phyloP scores from a whole-genome alignment of 2,329 filamentous ascomycete species.

The Paramyrothecium sp. region DNA sequence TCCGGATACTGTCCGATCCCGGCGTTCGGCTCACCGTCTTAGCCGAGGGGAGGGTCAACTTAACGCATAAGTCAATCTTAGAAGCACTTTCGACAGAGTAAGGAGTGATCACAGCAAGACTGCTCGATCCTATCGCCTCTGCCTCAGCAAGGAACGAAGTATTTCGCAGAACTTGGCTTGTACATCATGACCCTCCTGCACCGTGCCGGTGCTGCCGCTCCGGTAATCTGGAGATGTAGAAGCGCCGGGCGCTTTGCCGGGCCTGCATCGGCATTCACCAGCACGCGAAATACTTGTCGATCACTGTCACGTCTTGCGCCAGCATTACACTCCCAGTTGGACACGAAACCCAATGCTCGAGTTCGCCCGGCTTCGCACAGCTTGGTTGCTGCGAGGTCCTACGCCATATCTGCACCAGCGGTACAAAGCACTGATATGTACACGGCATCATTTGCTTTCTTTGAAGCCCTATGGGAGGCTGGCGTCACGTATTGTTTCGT shows the following conservation, averaged over 20 bases:
- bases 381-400: constrained; percentile 8
- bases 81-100: no score
- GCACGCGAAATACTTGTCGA: neutral
- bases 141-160: no score
- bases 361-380: neutral
- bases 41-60: no score
- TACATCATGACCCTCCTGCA: constrained; percentile 21
- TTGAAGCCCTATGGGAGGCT: constrained; percentile 72
- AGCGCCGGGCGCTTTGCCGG: constrained; percentile 7
- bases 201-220: constrained; percentile 19
- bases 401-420: constrained; percentile 7
- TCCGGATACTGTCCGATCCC: no score
- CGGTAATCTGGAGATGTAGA: constrained; percentile 17
- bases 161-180: no score
- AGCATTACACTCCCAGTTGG: neutral
- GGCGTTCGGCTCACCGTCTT: no score
- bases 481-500: constrained; percentile 58
- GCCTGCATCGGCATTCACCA: constrained; percentile 3
- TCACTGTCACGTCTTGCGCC: neutral
- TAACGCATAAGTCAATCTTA: no score
- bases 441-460: constrained; percentile 78
- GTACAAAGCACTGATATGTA: constrained; percentile 45
- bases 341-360: neutral
- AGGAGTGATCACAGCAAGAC: no score
- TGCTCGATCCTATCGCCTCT: no score